Conservation (phyloP, 164 flowering plant genomes). For the Dillenia suffruticosa region DNA sequence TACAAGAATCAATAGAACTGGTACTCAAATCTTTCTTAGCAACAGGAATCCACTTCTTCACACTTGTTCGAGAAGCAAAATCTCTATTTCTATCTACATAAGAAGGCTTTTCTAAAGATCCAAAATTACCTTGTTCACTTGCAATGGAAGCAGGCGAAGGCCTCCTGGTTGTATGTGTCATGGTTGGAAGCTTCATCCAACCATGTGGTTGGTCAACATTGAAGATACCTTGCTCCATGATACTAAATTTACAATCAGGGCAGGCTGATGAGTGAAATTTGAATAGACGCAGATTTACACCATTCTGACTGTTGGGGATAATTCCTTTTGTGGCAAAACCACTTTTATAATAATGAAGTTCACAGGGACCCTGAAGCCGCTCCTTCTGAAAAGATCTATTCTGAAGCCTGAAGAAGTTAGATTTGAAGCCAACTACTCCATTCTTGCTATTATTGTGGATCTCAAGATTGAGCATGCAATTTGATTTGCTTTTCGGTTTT, state of each 20-base stretch:
- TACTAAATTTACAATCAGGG: constrained; percentile 4
- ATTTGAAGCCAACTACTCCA: constrained; percentile 1
- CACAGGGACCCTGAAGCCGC: not conserved
- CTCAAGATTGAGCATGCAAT: not conserved
- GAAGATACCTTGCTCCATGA: not conserved
- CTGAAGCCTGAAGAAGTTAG: not conserved
- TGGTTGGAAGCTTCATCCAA: constrained; percentile 6
- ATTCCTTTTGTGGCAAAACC: not conserved
- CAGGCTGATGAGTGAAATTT: constrained; percentile 3
- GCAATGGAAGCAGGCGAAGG: constrained; percentile 5
- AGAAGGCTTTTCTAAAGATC: not conserved
- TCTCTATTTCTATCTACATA: constrained; percentile 4
- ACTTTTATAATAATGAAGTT: not conserved
- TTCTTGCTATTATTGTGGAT: constrained; percentile 5
- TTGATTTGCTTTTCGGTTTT: constrained; percentile 1
- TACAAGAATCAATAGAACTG: not conserved
- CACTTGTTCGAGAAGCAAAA: constrained; percentile 1
- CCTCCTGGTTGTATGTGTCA: constrained; percentile 5
- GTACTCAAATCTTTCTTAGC: constrained; percentile 7
- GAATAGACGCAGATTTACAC: not conserved
- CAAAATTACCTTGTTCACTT: not conserved
- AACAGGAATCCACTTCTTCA: constrained; percentile 16
- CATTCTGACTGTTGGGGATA: not conserved
- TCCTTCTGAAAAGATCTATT: constrained; percentile 4
- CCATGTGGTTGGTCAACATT: not conserved